phyloP scores from a whole-genome alignment of 2,329 filamentous ascomycete genomes.

The Metarhizium sp. region DNA sequence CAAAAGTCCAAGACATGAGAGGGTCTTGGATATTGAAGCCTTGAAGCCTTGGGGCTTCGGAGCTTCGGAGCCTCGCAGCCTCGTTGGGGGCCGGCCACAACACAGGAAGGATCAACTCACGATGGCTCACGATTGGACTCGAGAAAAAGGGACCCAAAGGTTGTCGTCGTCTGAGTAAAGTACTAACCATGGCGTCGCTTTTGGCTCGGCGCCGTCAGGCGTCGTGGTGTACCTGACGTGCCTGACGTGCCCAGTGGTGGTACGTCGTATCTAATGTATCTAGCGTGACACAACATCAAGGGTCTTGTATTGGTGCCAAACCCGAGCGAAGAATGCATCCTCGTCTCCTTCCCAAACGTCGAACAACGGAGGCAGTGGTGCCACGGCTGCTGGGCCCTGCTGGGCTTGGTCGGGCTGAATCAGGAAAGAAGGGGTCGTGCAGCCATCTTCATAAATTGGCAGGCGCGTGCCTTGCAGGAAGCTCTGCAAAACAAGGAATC shows the following conservation, averaged over 20 bases:
- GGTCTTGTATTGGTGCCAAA: slow-evolving; percentile 3
- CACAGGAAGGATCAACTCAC: neutral
- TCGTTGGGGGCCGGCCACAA: neutral
- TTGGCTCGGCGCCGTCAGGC: neutral
- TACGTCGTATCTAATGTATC: neutral
- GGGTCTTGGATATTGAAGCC: no score
- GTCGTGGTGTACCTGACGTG: no score
- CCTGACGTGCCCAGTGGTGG: neutral
- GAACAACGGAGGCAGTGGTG: neutral
- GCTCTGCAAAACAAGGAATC: neutral
- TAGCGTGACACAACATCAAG: slow-evolving; percentile 1
- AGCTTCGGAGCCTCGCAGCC: no score
- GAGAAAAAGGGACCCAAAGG: no score
- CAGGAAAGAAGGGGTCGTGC: neutral
- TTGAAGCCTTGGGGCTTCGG: no score
- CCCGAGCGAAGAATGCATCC: neutral
- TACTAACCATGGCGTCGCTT: neutral
- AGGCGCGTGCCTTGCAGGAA: neutral
- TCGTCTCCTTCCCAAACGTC: neutral
- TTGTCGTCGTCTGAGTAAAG: neutral
- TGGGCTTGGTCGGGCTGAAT: neutral
- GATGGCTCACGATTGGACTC: no score
- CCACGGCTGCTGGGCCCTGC: neutral
- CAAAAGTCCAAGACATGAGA: neutral
- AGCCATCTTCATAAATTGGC: neutral